Conservation (phyloP, 2,329 filamentous ascomycete species). For the Claviceps africana region DNA sequence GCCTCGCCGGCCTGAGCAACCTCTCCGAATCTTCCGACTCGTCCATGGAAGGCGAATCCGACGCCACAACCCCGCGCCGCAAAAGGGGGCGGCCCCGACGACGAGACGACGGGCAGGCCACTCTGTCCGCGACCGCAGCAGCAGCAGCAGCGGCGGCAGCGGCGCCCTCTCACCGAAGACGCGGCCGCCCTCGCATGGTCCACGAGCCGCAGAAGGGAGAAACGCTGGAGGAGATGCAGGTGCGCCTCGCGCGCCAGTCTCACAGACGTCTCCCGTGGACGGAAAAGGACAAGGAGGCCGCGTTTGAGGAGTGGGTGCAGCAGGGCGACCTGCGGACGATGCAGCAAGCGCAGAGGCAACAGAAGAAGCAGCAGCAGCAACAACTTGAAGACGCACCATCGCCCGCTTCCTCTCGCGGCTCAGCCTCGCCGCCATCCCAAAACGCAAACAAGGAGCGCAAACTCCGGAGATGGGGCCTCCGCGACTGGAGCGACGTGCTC, state of each 20-base stretch:
- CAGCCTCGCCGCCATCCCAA: background rate
- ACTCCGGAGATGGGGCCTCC: constrained; percentile 28
- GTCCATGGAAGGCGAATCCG: constrained; percentile 18
- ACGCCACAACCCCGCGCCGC: constrained; percentile 8
- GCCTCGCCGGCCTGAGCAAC: constrained; percentile 32
- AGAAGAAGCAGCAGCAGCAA: background rate
- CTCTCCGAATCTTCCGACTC: constrained; percentile 26
- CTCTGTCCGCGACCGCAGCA: background rate
- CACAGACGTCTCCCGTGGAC: constrained; percentile 17
- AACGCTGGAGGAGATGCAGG: constrained; percentile 29
- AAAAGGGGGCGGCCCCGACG: constrained; percentile 16
- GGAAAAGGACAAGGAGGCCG: constrained; percentile 14
- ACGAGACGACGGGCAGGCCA: background rate
- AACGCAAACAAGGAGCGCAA: constrained; percentile 11
- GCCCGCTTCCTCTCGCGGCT: background rate
- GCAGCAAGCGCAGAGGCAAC: background rate
- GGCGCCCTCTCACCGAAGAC: constrained; percentile 6
- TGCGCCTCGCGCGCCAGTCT: constrained; percentile 33
- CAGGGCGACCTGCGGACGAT: constrained; percentile 12
- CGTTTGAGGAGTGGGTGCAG: constrained; percentile 21
- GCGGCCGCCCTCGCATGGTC: constrained; percentile 27
- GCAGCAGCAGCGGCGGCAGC: constrained; percentile 1
- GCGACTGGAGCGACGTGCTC: constrained; percentile 78
- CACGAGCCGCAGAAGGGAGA: constrained; percentile 28
- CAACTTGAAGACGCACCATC: background rate